These are phyloP conservation scores for Lyophyllum semitale DNA, from an alignment of 768 basidiomycete genomes.

Conservation along the genomic window DNA sequence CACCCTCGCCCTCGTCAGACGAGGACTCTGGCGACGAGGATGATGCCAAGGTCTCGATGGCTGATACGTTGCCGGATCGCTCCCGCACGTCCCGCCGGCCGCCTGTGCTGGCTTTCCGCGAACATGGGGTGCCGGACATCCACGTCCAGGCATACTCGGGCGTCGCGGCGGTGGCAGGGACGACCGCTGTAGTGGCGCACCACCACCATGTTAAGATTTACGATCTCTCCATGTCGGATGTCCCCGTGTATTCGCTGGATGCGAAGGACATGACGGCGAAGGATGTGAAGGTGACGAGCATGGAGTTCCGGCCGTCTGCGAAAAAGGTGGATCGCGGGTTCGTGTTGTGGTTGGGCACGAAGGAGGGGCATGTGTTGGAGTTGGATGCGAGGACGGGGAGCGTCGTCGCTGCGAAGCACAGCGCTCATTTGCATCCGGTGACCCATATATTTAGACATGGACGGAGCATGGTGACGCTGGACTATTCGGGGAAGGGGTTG, in stretches of 20 bases:
- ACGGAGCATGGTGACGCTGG: constrained; percentile 73
- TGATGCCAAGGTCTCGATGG: constrained; percentile 41
- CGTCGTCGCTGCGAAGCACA: constrained; percentile 57
- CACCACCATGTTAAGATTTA: constrained; percentile 64
- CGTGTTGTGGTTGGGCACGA: constrained; percentile 85
- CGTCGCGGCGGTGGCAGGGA: constrained; percentile 56
- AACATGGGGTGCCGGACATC: constrained; percentile 49
- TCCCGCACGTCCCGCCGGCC: constrained; percentile 65
- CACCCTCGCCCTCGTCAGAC: constrained; percentile 43
- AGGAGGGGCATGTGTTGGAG: constrained; percentile 87
- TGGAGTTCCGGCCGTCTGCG: constrained; percentile 71
- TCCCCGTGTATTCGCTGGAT: constrained; percentile 53
- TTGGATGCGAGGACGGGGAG: constrained; percentile 67
- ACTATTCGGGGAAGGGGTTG: constrained; percentile 83
- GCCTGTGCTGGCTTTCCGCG: constrained; percentile 41
- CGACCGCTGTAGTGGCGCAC: constrained; percentile 57
- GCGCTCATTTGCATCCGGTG: constrained; percentile 67
- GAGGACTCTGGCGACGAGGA: constrained; percentile 67
- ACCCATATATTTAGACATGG: constrained; percentile 75
- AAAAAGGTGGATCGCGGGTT: constrained; percentile 53
- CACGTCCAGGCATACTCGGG: constrained; percentile 62
- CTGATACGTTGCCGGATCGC: constrained; percentile 66
- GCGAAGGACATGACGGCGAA: constrained; percentile 64
- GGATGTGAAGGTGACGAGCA: constrained; percentile 69
- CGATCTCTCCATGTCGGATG: constrained; percentile 51